Percentiles rank a stretch among this genome's conserved stretches.
These are phyloP conservation scores for Saccharomyces eubayanus DNA, from an alignment of 805 yeast species.

Conservation along the genomic window DNA sequence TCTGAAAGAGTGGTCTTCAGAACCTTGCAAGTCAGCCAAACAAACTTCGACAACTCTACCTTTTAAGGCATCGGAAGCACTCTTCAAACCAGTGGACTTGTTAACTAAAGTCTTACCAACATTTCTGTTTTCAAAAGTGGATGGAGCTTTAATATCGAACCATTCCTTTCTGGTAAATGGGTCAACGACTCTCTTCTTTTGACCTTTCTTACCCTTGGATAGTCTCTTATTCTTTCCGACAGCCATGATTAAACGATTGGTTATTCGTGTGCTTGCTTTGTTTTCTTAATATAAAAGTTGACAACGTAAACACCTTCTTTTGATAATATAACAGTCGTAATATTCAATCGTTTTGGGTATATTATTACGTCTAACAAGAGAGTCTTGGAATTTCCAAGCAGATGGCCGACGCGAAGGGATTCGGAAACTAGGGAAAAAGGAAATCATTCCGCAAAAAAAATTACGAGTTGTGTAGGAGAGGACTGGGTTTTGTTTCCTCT, in stretches of 20 bases:
- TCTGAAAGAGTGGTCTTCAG: conserved; percentile 98
- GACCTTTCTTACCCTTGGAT: conserved; percentile 89
- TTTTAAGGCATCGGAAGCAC: conserved; percentile 95
- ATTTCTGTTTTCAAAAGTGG: conserved; percentile 96
- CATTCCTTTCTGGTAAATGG: conserved; percentile 99
- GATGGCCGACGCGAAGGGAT: neutral
- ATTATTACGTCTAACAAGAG: neutral
- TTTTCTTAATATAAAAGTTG: neutral
- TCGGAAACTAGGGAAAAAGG: neutral
- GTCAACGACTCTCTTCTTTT: conserved; percentile 98
- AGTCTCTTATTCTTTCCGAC: conserved; percentile 83
- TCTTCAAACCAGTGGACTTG: conserved; percentile 96
- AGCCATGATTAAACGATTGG: conserved; percentile 41
- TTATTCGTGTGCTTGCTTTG: conserved; percentile 3
- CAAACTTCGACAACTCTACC: conserved; percentile 96
- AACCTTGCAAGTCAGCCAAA: conserved; percentile 95
- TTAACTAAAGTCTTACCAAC: conserved; percentile 98
- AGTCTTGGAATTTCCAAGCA: neutral
- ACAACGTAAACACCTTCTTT: neutral
- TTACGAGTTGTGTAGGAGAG: neutral
- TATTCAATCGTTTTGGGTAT: neutral
- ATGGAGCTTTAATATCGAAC: conserved; percentile 97
- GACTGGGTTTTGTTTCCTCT: neutral
- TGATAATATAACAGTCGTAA: neutral
- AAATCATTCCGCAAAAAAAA: neutral